Base-by-base conservation (phyloP, 345 rosid species). In the Lumnitzera littorea region DNA sequence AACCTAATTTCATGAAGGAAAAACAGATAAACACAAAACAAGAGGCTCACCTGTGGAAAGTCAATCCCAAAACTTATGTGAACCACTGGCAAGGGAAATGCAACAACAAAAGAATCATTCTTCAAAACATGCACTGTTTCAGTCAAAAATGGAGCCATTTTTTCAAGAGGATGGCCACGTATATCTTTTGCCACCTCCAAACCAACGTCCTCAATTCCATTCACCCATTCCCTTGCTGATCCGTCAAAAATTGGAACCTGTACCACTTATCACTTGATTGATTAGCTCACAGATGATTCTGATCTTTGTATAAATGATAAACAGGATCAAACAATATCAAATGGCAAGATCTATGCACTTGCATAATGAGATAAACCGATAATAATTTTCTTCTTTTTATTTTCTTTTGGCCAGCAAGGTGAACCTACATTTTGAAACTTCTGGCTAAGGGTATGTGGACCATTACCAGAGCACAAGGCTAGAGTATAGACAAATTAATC, bases 211-310 rank as follows among this genome's bases (percentile, higher is more conserved):
- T 81, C 78, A 50, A 92, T 81, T 3, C 78, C 86, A 50, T 83
- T 80, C 31, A 78, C 80, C 98, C 96, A 92, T 46, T 75, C 71
- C 62, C 75, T 71, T 0, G 98, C 96, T 58, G 96, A 92, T 36
- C 96, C 98, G 76, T 92, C 96, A 56, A 85, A 76, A 64, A 89
- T 77, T 17, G 96, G 98, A 72, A 89, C 87, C 96, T 87, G 31
- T 46, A 15, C 3, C 24, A 31, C 14, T 12, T 16, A 53, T 9
- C 43, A 36, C 36, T 4, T 2, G 43, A 36, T 36, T 36, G 3
- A 36, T 36, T 36, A 36, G 43, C 43, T 36, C 43, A 5, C 43
- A 36, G 43, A 36, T 2, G 10, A 36, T 36, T 36, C 10, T 5
- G 43, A 36, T 36, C 43, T n/a, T 2, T 9, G 6, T 36, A 36